Evolutionary conservation across 805 yeast species (phyloP), one percentile per base, ranked within the genome.

Genomic region (Sugiyamaella americana): DNA sequence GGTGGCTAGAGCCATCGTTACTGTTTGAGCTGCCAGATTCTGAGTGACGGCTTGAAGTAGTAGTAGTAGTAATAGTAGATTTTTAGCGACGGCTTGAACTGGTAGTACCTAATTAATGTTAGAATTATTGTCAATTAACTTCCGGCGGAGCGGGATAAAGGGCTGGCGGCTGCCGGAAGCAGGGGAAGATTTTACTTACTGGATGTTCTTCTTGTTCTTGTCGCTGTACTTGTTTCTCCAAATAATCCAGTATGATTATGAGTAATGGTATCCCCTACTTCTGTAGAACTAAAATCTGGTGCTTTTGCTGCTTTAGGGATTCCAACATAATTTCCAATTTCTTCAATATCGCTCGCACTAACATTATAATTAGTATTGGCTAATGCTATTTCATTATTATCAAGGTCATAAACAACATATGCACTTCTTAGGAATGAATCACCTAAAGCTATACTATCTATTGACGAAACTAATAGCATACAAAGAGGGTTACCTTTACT

Each of bases 321-420:
- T n/a, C n/a, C n/a, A 36, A 63, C 53, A 2, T 46, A 10, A 19
- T 29, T 21, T 17, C 53, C 45, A 37, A 46, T 47, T 32, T 49
- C 47, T n/a, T 51, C 43, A 36, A 63, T 59, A 19, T 46, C 56
- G 29, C 56, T 17, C 13, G 52, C 52, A n/a, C 60, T 44, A 24
- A 52, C 51, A 47, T 57, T 54, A 48, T 38, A 54, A 18, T 39
- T 45, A 21, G 75, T 70, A 50, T 70, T 74, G 8, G 81, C 87
- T 46, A 84, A 49, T 0, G 82, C 75, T 30, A 83, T 66, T 55
- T 75, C 70, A 43, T 61, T 62, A 53, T 72, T 73, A 16, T 81
- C 86, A 41, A 81, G 65, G 60, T 84, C 84, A 61, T 74, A 80
- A n/a, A 81, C 87, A 26, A 76, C 73, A 58, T 83, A 84, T 2